Base-by-base conservation (phyloP, 768 basidiomycete species). In the Mycena amicta region DNA sequence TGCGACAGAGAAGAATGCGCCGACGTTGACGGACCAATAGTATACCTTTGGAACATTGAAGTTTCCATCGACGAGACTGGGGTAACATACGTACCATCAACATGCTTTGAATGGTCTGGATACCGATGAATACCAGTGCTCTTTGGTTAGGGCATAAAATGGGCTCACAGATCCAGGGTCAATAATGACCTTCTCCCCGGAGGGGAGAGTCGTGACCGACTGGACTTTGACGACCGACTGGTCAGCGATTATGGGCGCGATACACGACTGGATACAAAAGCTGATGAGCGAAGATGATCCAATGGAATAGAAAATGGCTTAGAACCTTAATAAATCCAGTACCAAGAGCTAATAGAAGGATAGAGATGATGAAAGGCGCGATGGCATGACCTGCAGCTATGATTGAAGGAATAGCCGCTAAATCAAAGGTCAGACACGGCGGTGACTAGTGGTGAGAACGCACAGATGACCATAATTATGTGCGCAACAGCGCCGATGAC, bases 181-280 rank as follows among this genome's bases (percentile, higher is more conserved):
- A 51, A 75, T 64, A 52, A 75, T 68, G 27, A 76, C 74, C 12
- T 59, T 61, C 55, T 72, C 68, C 1, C 74, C 75, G 8, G 66
- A 62, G 0, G 57, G 49, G 8, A 69, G 46, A 18, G 60, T 66
- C 5, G 52, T 52, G 22, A 71, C 57, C 28, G 56, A 63, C 23
- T 62, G 64, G n/a, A 55, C 55, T 18, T 66, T 64, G 25, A 59
- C 53, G n/a, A 47, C 51, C 28, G 59, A 60, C 59, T 77, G 76
- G 56, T 76, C 76, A 11, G 74, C 74, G 37, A 77, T 68, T 51
- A 76, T 68, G 37, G 74, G 75, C 15, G 67, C 66, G 51, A 77
- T 67, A 65, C 72, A 74, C 1, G 66, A 62, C 74, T 74, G 6
- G 18, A 52, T n/a, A 31, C 11, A 49, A 46, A 67, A 70, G 67